Evolutionary conservation across 225 moss, liverwort and hornwort species (phyloP).

Genomic region (Climacium dendroides): DNA sequence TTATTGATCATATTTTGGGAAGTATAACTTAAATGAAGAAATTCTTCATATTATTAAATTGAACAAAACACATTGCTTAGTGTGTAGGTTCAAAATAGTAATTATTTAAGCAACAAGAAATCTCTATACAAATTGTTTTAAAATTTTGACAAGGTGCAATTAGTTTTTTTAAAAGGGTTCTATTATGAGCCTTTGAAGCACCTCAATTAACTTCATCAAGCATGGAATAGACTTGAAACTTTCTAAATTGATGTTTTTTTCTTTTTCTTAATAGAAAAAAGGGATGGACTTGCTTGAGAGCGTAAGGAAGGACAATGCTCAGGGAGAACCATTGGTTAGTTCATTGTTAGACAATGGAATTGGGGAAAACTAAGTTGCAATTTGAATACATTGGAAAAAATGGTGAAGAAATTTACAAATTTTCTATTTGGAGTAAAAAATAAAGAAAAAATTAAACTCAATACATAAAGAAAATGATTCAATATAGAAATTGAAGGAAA

Average conservation of each 20-base stretch:
- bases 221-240: not conserved
- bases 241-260: not conserved
- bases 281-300: no score
- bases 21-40: not conserved
- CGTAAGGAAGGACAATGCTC: not conserved
- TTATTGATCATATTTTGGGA: not conserved
- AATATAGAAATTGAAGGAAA: not conserved
- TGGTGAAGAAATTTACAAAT: no score
- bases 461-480: not conserved
- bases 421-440: not conserved
- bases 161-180: not conserved
- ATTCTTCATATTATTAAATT: not conserved
- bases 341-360: not conserved
- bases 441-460: no score
- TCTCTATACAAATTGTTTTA: rapidly evolving
- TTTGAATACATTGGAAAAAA: not conserved
- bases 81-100: not conserved
- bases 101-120: not conserved
- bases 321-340: rapidly evolving
- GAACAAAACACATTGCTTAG: not conserved
- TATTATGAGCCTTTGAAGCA: not conserved
- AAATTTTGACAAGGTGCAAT: not conserved
- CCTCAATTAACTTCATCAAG: no score
- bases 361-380: not conserved
- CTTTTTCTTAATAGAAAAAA: no score